Evolutionary conservation across 2,329 filamentous ascomycete genomes (phyloP).

Genomic region (Juglanconis oblonga): DNA sequence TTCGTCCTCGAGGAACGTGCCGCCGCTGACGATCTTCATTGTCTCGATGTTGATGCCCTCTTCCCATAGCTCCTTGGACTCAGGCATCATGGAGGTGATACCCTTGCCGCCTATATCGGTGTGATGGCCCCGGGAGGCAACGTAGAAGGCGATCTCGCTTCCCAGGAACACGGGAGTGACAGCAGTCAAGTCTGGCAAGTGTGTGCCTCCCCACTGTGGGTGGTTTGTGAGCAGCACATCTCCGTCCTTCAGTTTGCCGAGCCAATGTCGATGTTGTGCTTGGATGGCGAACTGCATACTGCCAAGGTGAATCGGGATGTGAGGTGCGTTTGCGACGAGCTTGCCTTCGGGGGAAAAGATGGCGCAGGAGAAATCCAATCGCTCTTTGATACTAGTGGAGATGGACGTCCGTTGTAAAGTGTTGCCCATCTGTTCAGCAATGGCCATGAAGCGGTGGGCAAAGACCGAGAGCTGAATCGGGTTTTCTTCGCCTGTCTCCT

Average conservation of each 20-base stretch:
- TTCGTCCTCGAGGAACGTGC: slow-evolving; percentile 27
- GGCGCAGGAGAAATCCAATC: slow-evolving; percentile 41
- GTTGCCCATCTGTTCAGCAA: slow-evolving; percentile 57
- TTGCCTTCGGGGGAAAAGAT: slow-evolving; percentile 39
- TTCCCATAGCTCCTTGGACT: slow-evolving; percentile 39
- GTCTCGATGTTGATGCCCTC: slow-evolving; percentile 39
- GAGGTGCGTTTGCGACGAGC: slow-evolving; percentile 39
- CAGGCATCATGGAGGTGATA: slow-evolving; percentile 39
- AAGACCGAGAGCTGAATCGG: slow-evolving; percentile 54
- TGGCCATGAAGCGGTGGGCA: slow-evolving; percentile 56
- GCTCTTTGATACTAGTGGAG: slow-evolving; percentile 45
- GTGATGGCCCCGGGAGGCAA: slow-evolving; percentile 38
- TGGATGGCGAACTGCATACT: slow-evolving; percentile 40
- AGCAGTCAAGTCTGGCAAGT: slow-evolving; percentile 39
- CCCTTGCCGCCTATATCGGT: slow-evolving; percentile 36
- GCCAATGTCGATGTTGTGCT: slow-evolving; percentile 34
- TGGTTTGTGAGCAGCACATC: slow-evolving; percentile 40
- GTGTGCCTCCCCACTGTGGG: slow-evolving; percentile 36
- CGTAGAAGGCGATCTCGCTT: slow-evolving; percentile 34
- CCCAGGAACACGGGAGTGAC: slow-evolving; percentile 36
- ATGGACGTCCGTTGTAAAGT: slow-evolving; percentile 54
- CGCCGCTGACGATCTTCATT: slow-evolving; percentile 35
- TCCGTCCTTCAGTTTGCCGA: slow-evolving; percentile 32
- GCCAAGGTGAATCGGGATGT: slow-evolving; percentile 40
- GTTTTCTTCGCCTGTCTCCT: slow-evolving; percentile 24